These are phyloP conservation scores for Apophysomyces sp. DNA, from an alignment of 371 early-diverging fungal species.

Conservation along the genomic window DNA sequence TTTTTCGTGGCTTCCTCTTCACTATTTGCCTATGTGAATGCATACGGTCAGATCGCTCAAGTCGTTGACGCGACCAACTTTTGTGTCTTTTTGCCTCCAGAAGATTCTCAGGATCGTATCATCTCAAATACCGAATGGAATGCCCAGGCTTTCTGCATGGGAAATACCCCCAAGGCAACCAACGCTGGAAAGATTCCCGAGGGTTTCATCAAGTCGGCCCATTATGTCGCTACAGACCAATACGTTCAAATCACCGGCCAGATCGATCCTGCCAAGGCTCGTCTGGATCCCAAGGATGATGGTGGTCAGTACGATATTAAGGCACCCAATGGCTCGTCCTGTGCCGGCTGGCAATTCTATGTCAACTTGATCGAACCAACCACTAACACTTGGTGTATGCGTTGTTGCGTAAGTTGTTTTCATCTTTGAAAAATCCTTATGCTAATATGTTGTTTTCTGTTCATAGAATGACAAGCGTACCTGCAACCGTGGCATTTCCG, in stretches of 20 bases:
- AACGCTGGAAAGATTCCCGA: conserved; percentile 41
- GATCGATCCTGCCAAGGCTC: conserved; percentile 51
- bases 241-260: conserved; percentile 61
- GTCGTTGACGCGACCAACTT: conserved; percentile 44
- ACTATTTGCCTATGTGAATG: not conserved
- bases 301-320: conserved; percentile 50
- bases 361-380: conserved; percentile 59
- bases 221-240: conserved; percentile 35
- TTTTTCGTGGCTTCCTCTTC: not conserved
- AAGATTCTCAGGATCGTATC: conserved; percentile 30
- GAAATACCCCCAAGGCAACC: conserved; percentile 37
- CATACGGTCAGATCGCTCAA: conserved; percentile 30
- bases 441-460: not conserved
- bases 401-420: conserved; percentile 52
- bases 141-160: conserved; percentile 53
- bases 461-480: conserved; percentile 28
- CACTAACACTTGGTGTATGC: conserved; percentile 52
- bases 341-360: conserved; percentile 53
- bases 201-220: conserved; percentile 54
- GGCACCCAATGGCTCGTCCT: conserved; percentile 4
- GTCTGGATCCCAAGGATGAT: conserved; percentile 42
- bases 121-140: conserved; percentile 50
- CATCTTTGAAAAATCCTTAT: not conserved
- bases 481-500: conserved; percentile 52
- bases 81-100: conserved; percentile 57